phyloP scores from a whole-genome alignment of 140 eudicot species.

The Anethum foeniculum region DNA sequence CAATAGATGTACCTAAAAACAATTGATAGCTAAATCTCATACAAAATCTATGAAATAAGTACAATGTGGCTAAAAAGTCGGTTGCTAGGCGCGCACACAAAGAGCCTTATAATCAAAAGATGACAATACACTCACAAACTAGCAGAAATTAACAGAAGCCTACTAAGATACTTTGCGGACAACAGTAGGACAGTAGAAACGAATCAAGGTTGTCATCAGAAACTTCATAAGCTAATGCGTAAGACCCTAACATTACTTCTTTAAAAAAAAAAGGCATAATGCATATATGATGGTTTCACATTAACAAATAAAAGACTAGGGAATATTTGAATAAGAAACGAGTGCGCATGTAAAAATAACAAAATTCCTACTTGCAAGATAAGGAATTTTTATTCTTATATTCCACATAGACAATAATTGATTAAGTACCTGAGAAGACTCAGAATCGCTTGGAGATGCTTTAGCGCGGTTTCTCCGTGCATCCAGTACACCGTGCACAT shows the following conservation, averaged over 20 bases:
- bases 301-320: neutral
- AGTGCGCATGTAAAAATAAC: neutral
- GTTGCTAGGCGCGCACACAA: neutral
- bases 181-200: neutral
- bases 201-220: neutral
- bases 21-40: too few relatives aligned
- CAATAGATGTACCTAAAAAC: too few relatives aligned
- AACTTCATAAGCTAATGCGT: neutral
- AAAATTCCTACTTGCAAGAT: neutral
- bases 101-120: neutral
- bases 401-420: neutral
- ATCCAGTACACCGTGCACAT: slow-evolving; percentile 91
- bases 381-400: neutral
- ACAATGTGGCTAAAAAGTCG: too few relatives aligned
- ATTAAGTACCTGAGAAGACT: slow-evolving; percentile 63
- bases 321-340: neutral
- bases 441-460: slow-evolving; percentile 72
- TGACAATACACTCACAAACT: neutral
- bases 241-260: neutral
- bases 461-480: slow-evolving; percentile 89
- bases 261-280: neutral
- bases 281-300: neutral
- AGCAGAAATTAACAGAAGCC: neutral
- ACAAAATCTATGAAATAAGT: neutral
- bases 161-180: neutral